Evolutionary conservation across 1,139 yeast genomes (phyloP).

Genomic region (Pichia sp.): DNA sequence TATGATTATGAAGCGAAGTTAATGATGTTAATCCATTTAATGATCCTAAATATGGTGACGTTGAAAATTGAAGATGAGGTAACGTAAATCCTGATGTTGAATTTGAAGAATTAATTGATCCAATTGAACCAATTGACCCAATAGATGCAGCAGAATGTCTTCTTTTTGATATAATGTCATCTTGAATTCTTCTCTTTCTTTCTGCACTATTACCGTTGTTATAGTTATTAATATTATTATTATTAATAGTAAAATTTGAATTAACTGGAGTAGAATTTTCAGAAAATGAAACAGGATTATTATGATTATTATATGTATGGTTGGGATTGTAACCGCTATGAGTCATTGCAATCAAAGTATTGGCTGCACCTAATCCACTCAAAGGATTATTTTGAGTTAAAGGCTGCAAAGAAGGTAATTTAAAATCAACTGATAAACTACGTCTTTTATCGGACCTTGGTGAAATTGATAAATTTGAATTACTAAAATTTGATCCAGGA

Average conservation of each 20-base stretch:
- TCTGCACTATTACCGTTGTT: not conserved
- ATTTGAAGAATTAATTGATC: slow-evolving; percentile 1
- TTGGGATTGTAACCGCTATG: not conserved
- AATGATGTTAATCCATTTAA: slow-evolving; percentile 9
- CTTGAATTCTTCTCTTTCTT: slow-evolving; percentile 25
- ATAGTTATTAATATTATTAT: not conserved
- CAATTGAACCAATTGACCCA: slow-evolving; percentile 13
- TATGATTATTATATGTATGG: not conserved
- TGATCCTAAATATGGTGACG: slow-evolving; percentile 13
- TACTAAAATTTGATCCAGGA: too few species aligned
- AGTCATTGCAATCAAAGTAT: not conserved
- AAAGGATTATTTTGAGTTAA: not conserved
- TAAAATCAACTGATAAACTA: slow-evolving; percentile 22
- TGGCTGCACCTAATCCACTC: slow-evolving; percentile 6
- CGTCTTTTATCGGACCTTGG: slow-evolving; percentile 14
- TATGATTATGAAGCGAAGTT: not conserved
- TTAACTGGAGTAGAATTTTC: not conserved
- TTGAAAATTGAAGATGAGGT: slow-evolving; percentile 12
- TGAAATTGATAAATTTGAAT: too few species aligned
- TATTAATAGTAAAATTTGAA: not conserved
- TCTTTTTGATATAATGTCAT: slow-evolving; percentile 25
- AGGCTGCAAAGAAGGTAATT: slow-evolving; percentile 10
- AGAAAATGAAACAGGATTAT: not conserved
- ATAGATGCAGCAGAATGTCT: slow-evolving; percentile 31
- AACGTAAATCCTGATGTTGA: slow-evolving; percentile 4